A percentile compares a stretch with the other conserved stretches of the same genome.
Conservation (phyloP, 306 rosid species). For the Phaseolus lunatus region DNA sequence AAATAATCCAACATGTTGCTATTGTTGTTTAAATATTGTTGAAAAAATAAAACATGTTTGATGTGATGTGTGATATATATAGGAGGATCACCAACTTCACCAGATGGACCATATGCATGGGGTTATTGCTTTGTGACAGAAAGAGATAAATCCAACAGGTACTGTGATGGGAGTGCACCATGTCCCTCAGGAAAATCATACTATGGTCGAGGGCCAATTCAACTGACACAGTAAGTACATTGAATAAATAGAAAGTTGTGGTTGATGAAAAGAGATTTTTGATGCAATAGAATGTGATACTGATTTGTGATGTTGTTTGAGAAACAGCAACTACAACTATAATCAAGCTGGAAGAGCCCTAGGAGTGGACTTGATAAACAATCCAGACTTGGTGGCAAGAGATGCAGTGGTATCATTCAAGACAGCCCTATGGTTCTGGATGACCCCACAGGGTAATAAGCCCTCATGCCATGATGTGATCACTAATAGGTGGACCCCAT, state of each 20-base stretch:
- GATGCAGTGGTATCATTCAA: slow-evolving; percentile 57
- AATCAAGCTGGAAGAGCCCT: slow-evolving; percentile 50
- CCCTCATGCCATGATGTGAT: slow-evolving; percentile 71
- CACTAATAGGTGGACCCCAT: slow-evolving; percentile 54
- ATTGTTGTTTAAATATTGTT: too few species aligned
- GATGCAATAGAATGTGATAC: not conserved
- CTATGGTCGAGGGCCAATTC: slow-evolving; percentile 72
- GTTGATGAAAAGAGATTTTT: too few species aligned
- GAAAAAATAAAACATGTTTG: not conserved
- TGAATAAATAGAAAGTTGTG: too few species aligned
- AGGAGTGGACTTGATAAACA: slow-evolving; percentile 46
- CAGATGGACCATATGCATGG: slow-evolving; percentile 58
- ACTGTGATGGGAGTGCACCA: slow-evolving; percentile 48
- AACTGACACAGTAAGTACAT: slow-evolving; percentile 49
- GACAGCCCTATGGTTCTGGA: slow-evolving; percentile 76
- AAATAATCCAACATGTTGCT: too few species aligned
- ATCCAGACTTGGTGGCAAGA: slow-evolving; percentile 60
- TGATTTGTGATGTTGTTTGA: not conserved
- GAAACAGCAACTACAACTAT: slow-evolving; percentile 5
- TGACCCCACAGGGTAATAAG: slow-evolving; percentile 68
- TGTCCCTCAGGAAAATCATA: slow-evolving; percentile 51
- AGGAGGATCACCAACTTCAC: slow-evolving; percentile 56
- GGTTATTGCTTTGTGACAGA: slow-evolving; percentile 61
- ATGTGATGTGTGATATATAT: not conserved
- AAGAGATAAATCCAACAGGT: slow-evolving; percentile 24